These are phyloP conservation scores for Penicillium diatomitis DNA, from an alignment of 495 filamentous ascomycete species.

Conservation along the genomic window DNA sequence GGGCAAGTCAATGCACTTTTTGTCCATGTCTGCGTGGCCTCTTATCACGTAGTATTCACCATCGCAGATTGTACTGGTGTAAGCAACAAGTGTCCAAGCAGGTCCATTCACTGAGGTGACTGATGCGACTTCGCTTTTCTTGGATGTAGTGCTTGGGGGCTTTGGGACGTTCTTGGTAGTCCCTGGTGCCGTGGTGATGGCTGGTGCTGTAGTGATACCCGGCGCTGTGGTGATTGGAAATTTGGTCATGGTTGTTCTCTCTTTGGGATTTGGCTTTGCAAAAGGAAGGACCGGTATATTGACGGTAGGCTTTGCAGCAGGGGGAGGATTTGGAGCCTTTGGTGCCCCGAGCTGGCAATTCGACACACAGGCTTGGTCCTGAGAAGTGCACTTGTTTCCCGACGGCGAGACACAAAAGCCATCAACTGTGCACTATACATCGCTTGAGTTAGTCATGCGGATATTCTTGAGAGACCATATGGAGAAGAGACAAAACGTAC, in stretches of 20 bases:
- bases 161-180: too few species aligned
- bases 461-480: background rate
- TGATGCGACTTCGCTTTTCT: background rate
- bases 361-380: background rate
- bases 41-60: slow-evolving; percentile 1
- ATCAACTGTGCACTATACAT: background rate
- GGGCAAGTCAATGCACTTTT: background rate
- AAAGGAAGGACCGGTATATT: too few species aligned
- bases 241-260: background rate
- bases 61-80: background rate
- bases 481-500: background rate
- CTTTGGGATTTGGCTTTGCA: background rate
- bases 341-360: background rate
- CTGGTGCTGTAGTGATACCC: too few species aligned
- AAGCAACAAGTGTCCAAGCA: slow-evolving; percentile 1
- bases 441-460: background rate
- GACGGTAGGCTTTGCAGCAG: too few species aligned
- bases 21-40: background rate
- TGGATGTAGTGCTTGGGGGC: too few species aligned
- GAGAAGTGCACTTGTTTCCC: background rate
- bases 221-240: background rate
- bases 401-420: background rate
- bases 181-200: too few species aligned
- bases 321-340: too few species aligned
- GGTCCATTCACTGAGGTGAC: background rate